These are phyloP conservation scores for Fusarium sp. DNA, from an alignment of 2,329 filamentous ascomycete species.

Conservation along the genomic window DNA sequence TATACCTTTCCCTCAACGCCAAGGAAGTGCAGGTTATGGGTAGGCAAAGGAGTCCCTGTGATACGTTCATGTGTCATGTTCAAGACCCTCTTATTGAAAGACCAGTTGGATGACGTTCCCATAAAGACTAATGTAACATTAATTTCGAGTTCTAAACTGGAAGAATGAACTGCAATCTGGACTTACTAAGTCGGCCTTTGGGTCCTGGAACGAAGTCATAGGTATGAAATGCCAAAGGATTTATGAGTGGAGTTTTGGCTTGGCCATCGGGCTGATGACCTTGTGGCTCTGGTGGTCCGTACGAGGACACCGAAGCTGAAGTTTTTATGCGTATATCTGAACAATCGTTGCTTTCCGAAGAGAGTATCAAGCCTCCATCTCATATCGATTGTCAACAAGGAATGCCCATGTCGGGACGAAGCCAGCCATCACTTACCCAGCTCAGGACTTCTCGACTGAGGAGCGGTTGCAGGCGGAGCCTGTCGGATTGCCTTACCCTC, in stretches of 20 bases:
- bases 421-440: background rate
- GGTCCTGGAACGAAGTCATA: slow-evolving; percentile 41
- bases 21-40: slow-evolving; percentile 30
- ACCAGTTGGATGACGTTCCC: slow-evolving; percentile 43
- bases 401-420: accelerated
- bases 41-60: slow-evolving; percentile 30
- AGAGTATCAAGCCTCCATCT: slow-evolving; percentile 2
- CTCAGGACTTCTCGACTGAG: slow-evolving; percentile 7
- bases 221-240: slow-evolving; percentile 39
- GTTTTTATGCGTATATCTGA: slow-evolving; percentile 4
- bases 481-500: slow-evolving; percentile 14
- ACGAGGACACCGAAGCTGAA: slow-evolving; percentile 10
- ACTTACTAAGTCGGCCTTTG: slow-evolving; percentile 22
- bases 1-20: slow-evolving; percentile 37
- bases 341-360: background rate
- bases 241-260: slow-evolving; percentile 35
- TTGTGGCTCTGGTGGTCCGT: background rate
- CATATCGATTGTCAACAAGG: background rate
- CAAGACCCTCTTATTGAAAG: slow-evolving; percentile 40
- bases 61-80: slow-evolving; percentile 41
- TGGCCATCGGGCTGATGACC: background rate
- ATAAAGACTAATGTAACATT: slow-evolving; percentile 29
- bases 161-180: background rate
- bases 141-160: background rate
- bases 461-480: background rate